Conservation (phyloP, 306 rosid species). For the Sindora glabra region DNA sequence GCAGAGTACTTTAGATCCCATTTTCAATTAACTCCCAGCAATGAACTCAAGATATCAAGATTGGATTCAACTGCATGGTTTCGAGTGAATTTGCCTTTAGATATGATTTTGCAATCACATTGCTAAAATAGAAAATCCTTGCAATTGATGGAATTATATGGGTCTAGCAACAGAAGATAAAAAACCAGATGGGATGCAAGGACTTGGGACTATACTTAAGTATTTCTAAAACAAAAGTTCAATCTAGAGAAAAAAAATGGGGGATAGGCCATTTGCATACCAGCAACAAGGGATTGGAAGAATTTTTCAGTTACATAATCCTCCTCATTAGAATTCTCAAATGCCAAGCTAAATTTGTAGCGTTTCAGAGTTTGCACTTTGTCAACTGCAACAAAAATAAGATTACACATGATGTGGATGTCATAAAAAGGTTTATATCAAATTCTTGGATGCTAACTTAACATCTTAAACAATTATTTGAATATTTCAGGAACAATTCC, state of each 20-base stretch:
- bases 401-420: background rate
- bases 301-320: slow-evolving; percentile 98
- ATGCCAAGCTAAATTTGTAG: slow-evolving; percentile 92
- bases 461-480: slow-evolving; percentile 2
- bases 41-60: background rate
- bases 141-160: background rate
- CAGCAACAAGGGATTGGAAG: slow-evolving; percentile 98
- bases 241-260: slow-evolving; percentile 9
- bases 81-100: slow-evolving; percentile 6
- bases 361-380: slow-evolving; percentile 76
- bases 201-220: background rate
- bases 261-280: slow-evolving; percentile 39
- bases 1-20: background rate
- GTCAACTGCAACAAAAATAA: slow-evolving; percentile 51
- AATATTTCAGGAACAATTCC: no score
- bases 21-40: background rate
- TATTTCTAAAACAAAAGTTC: slow-evolving; percentile 1
- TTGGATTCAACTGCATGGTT: no score
- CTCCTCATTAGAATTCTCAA: slow-evolving; percentile 97
- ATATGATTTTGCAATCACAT: slow-evolving; percentile 1
- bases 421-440: background rate
- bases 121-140: background rate
- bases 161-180: background rate
- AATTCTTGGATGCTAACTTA: background rate
- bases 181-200: background rate